Base-by-base conservation (phyloP, 2,329 filamentous ascomycete species). In the Fusarium illudens region DNA sequence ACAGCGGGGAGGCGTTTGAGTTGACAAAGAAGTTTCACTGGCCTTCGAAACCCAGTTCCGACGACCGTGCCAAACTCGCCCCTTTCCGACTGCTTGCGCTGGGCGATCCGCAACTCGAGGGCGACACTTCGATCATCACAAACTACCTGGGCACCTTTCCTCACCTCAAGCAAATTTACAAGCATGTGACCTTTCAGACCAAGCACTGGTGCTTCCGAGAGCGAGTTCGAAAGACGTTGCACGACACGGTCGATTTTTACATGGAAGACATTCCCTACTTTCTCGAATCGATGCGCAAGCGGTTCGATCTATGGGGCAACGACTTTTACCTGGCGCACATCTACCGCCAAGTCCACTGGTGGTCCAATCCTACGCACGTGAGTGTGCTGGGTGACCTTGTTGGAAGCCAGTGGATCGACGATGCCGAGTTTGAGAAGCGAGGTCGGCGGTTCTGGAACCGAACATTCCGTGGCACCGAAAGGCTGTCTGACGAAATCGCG, bases 261-360 rank as follows among this genome's bases (percentile, higher is more conserved):
- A 83, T 87, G 62, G 85, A 90, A 60, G 94, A 97, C 76, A 80
- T 94, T 3, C 89, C 89, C 7, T 86, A 87, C 69, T 84, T 89
- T 17, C 70, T 94, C 51, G 84, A 89, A 70, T 90, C 89, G 1
- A 82, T 86, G 52, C 87, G 92, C 68, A 99, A 99, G 81, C 86
- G 87, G 17, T 78, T 99, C 71, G 96, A 99, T 78, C 86, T 97
- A 2, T 87, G 94, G 74, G 96, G 96, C 4, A 99, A 99, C 79
- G 96, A 99, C 79, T 92, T 89, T 75, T 99, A 98, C 79, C 87
- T 99, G 30, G 93, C 92, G 19, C 96, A 99, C 78, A 94, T 97
- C 61, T 97, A 96, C 79, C 87, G 93, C 15, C 92, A 89, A 0
- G 79, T 97, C 51, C 86, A 87, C 70, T 97, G 94, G 93, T 96